Evolutionary conservation across 179 eudicot species (phyloP).

Genomic region (Kewa caespitosa): DNA sequence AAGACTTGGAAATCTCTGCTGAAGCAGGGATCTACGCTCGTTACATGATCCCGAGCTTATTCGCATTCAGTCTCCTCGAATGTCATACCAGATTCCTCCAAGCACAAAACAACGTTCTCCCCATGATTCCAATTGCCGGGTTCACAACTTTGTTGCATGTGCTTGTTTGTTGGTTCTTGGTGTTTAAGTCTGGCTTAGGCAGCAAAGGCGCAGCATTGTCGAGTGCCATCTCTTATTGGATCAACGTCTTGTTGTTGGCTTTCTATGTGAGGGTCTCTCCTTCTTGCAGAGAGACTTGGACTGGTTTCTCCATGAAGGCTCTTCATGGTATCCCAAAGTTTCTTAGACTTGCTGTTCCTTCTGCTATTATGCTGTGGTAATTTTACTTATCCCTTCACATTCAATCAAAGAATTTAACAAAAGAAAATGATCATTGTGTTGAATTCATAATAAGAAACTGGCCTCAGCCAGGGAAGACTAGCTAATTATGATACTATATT

Average conservation of each 20-base stretch:
- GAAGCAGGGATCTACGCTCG: constrained; percentile 38
- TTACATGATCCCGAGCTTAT: constrained; percentile 43
- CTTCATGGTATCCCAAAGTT: neutral
- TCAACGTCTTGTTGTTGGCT: constrained; percentile 30
- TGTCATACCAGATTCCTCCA: constrained; percentile 40
- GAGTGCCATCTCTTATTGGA: constrained; percentile 30
- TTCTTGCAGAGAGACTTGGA: constrained; percentile 41
- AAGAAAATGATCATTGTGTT: too few relatives aligned
- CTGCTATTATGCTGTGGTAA: constrained; percentile 13
- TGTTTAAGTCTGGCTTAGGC: constrained; percentile 20
- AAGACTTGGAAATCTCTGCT: constrained; percentile 36
- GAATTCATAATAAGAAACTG: too few relatives aligned
- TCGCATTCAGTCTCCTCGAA: constrained; percentile 43
- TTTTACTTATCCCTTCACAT: neutral
- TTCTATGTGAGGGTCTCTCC: constrained; percentile 33
- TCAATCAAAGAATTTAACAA: neutral
- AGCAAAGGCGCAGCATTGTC: constrained; percentile 31
- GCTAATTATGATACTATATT: neutral
- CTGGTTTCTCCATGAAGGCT: constrained; percentile 40
- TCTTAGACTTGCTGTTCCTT: constrained; percentile 15
- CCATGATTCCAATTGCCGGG: constrained; percentile 37
- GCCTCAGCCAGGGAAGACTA: too few relatives aligned
- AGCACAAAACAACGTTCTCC: constrained; percentile 37
- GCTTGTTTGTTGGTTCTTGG: constrained; percentile 29
- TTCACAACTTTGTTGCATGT: constrained; percentile 32